Evolutionary conservation across 2,329 filamentous ascomycete species (phyloP).

Genomic region (Trichoderma sp.): DNA sequence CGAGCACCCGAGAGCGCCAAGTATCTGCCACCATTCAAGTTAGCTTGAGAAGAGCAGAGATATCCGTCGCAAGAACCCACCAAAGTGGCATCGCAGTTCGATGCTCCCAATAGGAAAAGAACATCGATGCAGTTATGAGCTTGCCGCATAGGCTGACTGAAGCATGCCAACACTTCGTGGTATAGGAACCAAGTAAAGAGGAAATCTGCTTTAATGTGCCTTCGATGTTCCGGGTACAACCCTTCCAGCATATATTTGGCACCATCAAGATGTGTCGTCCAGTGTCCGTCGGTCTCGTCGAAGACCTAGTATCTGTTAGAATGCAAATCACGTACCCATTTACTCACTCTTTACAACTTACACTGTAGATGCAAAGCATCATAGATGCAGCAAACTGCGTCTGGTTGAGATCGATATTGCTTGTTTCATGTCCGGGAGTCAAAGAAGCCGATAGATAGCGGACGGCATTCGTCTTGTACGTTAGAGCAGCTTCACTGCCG

Average conservation of each 20-base stretch:
- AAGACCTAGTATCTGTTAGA: conserved; percentile 38
- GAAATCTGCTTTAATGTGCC: conserved; percentile 35
- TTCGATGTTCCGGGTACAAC: conserved; percentile 26
- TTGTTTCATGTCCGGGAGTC: conserved; percentile 25
- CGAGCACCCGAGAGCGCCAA: conserved; percentile 48
- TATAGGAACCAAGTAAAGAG: conserved; percentile 47
- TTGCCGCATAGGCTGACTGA: conserved; percentile 35
- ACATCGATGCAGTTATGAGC: conserved; percentile 13
- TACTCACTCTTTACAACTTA: conserved; percentile 22
- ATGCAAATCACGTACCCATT: background rate
- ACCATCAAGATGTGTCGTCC: conserved; percentile 44
- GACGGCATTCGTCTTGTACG: conserved; percentile 43
- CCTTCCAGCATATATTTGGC: conserved; percentile 37
- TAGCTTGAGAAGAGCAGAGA: background rate
- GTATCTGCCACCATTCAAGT: conserved; percentile 35
- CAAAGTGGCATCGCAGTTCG: conserved; percentile 14
- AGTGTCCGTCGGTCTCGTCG: conserved; percentile 46
- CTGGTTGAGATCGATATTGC: conserved; percentile 28
- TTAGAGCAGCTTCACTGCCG: conserved; percentile 39
- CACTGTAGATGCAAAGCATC: conserved; percentile 51
- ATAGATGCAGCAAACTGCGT: conserved; percentile 46
- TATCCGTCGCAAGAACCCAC: conserved; percentile 1
- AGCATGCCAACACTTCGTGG: conserved; percentile 45
- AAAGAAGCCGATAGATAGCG: conserved; percentile 39
- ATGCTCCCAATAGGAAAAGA: conserved; percentile 10